phyloP scores from a whole-genome alignment of 768 basidiomycete species.

The Kwoniella newhampshirensis region DNA sequence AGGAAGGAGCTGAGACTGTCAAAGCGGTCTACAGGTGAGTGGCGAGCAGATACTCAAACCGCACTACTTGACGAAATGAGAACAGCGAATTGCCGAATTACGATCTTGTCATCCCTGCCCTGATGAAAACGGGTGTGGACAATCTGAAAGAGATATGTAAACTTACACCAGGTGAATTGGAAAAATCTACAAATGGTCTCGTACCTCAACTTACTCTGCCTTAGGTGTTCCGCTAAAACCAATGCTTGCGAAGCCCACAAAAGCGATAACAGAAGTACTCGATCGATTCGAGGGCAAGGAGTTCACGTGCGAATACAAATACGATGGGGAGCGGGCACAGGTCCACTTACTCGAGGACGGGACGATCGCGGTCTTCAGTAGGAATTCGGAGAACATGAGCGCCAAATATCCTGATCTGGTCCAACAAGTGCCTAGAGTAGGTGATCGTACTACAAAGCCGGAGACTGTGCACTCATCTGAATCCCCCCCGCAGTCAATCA shows the following conservation, averaged over 20 bases:
- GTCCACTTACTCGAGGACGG: constrained; percentile 82
- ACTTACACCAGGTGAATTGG: constrained; percentile 72
- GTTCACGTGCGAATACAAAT: constrained; percentile 99
- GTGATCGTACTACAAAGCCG: constrained; percentile 33
- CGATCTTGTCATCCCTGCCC: constrained; percentile 84
- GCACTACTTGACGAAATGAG: not conserved
- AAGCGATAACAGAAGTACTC: constrained; percentile 95
- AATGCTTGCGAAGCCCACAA: constrained; percentile 98
- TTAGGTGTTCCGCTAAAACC: constrained; percentile 81
- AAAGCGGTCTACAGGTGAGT: constrained; percentile 89
- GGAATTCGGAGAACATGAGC: constrained; percentile 99
- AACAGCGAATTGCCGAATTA: constrained; percentile 86
- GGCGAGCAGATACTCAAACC: not conserved
- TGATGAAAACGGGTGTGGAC: constrained; percentile 74
- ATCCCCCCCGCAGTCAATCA: constrained; percentile 69
- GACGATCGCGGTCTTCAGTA: constrained; percentile 83
- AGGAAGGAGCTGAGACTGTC: constrained; percentile 71
- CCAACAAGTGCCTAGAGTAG: constrained; percentile 81
- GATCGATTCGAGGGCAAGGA: constrained; percentile 92
- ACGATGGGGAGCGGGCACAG: constrained; percentile 97
- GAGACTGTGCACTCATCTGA: not conserved
- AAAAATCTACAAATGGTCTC: too few relatives aligned
- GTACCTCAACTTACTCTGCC: too few relatives aligned
- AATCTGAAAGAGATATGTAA: constrained; percentile 73
- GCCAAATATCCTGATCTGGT: constrained; percentile 99